Base-by-base conservation (phyloP, 352 stramenopile species). In the Pythium insidiosum region DNA sequence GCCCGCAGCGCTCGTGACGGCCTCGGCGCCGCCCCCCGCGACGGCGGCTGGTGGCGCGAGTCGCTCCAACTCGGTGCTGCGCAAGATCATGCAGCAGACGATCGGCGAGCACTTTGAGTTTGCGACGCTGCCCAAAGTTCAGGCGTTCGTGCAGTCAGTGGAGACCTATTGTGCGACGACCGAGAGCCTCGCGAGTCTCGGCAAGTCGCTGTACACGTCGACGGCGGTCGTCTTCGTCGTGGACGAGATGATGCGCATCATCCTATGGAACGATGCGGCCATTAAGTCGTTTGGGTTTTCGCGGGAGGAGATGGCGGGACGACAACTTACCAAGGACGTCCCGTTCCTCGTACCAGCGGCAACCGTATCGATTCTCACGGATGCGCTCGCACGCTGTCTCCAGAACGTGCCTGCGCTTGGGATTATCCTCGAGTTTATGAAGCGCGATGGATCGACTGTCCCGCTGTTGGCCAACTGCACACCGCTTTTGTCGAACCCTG, bases 151-250 rank as follows among this genome's bases (percentile, higher is more conserved):
- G 38, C 56, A 61, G 19, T 61, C 74, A 16, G 64, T 92, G 6
- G 76, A 92, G 52, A 76, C 52, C 33, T 89, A 87, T 47, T 90
- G 73, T 49, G 73, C 67, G 37, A 81, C 64, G 22, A 82, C 69
- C 21, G 77, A 89, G 63, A 90, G 74, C 39, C 61, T 92, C 28
- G 70, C 73, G 23, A 88, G 77, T 52, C 58, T 92, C 19, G 80
- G 80, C 30, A 92, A 92, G 45, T 88, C 76, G 29, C 63, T 92
- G 2, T 92, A 92, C 53, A 84, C 74, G 53, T 88, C 74, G 1
- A 61, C 66, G 6, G 63, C 75, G 1, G 49, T 90, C 26, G 76
- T 90, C 20, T 90, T 92, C 61, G 80, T 89, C 24, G 67, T 92
- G 28, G 80, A 92, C 43, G 79, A 89, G 36, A 60, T 68, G 30